These are phyloP conservation scores for Saccharata proteae DNA, from an alignment of 2,329 filamentous ascomycete species.

Conservation along the genomic window DNA sequence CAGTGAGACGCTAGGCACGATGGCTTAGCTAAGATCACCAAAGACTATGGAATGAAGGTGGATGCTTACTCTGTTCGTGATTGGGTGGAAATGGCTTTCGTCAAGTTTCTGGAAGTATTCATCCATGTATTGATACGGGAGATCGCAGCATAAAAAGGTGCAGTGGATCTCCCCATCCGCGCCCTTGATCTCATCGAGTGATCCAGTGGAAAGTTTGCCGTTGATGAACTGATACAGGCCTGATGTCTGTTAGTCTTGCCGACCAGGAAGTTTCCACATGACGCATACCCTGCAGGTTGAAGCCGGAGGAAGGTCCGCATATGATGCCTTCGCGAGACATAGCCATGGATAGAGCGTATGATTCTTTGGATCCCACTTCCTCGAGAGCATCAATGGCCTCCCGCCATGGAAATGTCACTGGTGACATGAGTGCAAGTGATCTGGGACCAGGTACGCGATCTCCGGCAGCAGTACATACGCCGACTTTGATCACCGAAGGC, in stretches of 20 bases:
- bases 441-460: conserved; percentile 49
- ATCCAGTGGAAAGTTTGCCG: conserved; percentile 35
- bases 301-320: conserved; percentile 49
- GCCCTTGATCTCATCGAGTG: conserved; percentile 32
- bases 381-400: conserved; percentile 43
- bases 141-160: conserved; percentile 50
- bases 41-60: neutral
- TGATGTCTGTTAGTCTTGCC: neutral
- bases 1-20: conserved; percentile 8
- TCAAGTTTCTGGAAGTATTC: conserved; percentile 48
- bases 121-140: conserved; percentile 51
- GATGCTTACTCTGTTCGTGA: conserved; percentile 32
- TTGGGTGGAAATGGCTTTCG: conserved; percentile 35
- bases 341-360: conserved; percentile 41
- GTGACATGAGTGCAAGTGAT: conserved; percentile 36
- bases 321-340: conserved; percentile 46
- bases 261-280: conserved; percentile 15
- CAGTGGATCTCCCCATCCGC: conserved; percentile 37
- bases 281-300: conserved; percentile 32
- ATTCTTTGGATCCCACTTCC: conserved; percentile 43
- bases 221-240: conserved; percentile 39
- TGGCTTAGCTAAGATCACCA: neutral
- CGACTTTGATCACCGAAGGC: conserved; percentile 19
- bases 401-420: conserved; percentile 47
- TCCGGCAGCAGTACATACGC: conserved; percentile 43